These are phyloP conservation scores for Lindgomyces ingoldianus DNA, from an alignment of 495 filamentous ascomycete genomes.

Conservation along the genomic window DNA sequence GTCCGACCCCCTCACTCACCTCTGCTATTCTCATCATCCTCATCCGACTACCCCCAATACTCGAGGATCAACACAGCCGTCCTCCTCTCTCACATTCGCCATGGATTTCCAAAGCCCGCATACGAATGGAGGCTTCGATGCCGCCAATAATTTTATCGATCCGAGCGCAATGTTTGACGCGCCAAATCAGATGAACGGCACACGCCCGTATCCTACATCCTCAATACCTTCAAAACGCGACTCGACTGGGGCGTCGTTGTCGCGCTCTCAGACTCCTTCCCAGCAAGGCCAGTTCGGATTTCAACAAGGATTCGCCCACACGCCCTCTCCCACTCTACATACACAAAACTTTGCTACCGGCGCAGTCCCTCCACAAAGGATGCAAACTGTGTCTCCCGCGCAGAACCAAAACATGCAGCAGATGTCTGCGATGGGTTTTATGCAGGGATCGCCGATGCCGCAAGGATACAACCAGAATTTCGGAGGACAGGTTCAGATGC, in stretches of 20 bases:
- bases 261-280: constrained; percentile 90
- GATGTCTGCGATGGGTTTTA: constrained; percentile 51
- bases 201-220: constrained; percentile 26
- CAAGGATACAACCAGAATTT: constrained; percentile 51
- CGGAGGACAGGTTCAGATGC: constrained; percentile 39
- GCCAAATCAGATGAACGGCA: constrained; percentile 28
- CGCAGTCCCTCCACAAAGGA: constrained; percentile 66
- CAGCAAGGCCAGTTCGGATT: constrained; percentile 67
- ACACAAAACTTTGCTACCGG: constrained; percentile 68
- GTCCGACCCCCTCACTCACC: background rate
- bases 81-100: background rate
- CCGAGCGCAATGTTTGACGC: constrained; percentile 24
- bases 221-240: constrained; percentile 31
- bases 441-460: constrained; percentile 41
- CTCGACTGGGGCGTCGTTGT: constrained; percentile 49
- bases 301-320: constrained; percentile 75
- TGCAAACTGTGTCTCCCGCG: constrained; percentile 87
- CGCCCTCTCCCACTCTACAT: constrained; percentile 79
- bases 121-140: constrained; percentile 27
- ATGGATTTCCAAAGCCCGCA: constrained; percentile 32
- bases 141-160: constrained; percentile 25
- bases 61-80: background rate
- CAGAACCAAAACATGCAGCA: constrained; percentile 60
- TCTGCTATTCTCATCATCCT: background rate
- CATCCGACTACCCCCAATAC: background rate